Evolutionary conservation across 2,329 filamentous ascomycete species (phyloP).

Genomic region (Alternaria alternata): DNA sequence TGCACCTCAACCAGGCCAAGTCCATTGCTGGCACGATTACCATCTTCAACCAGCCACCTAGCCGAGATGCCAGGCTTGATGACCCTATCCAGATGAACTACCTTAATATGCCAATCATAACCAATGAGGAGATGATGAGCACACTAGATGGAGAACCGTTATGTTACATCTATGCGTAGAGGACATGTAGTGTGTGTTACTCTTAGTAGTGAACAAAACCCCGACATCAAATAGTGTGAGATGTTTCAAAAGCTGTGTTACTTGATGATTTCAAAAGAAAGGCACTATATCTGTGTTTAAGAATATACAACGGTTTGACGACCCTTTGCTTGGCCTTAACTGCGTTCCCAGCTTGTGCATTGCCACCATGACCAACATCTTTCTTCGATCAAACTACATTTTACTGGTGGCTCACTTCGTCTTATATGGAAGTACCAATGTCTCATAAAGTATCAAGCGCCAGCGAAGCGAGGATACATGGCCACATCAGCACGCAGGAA

Average conservation of each 20-base stretch:
- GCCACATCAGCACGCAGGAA: too few species aligned
- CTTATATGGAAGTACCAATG: not conserved
- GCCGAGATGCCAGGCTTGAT: slow-evolving; percentile 56
- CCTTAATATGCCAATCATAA: slow-evolving; percentile 35
- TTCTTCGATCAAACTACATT: too few species aligned
- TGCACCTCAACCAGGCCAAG: slow-evolving; percentile 23
- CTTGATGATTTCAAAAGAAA: not conserved
- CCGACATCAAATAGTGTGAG: not conserved
- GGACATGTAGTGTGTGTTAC: not conserved
- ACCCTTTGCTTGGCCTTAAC: too few species aligned
- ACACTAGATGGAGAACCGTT: slow-evolving; percentile 53
- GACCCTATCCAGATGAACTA: slow-evolving; percentile 52
- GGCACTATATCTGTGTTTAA: not conserved
- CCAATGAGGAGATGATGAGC: slow-evolving; percentile 50
- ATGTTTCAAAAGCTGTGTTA: not conserved
- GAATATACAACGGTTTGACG: not conserved
- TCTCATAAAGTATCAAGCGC: not conserved
- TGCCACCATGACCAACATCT: too few species aligned
- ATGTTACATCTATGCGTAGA: slow-evolving; percentile 55
- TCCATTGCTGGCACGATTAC: slow-evolving; percentile 48
- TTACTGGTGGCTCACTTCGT: too few species aligned
- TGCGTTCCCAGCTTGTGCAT: too few species aligned
- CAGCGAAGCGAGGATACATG: not conserved
- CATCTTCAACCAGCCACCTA: slow-evolving; percentile 52
- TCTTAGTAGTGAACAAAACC: not conserved